A percentile compares a stretch with the other conserved stretches of the same genome.
Conservation (phyloP, 2,329 filamentous ascomycete genomes). For the Xylariaceae sp. region DNA sequence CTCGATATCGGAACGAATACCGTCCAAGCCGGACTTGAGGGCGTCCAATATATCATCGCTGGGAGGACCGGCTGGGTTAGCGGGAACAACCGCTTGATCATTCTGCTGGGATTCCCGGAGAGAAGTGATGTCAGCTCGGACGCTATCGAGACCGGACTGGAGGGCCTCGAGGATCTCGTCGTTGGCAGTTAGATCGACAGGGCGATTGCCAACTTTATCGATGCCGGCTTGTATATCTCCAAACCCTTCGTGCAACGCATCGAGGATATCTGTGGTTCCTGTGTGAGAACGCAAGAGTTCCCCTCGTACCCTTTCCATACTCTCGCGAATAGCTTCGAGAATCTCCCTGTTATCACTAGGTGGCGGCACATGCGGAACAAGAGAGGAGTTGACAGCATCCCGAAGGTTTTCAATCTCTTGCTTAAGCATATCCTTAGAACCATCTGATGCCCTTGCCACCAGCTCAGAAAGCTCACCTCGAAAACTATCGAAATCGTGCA, state of each 20-base stretch:
- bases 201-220: slow-evolving; percentile 76
- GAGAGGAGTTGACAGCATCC: slow-evolving; percentile 71
- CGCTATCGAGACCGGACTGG: slow-evolving; percentile 75
- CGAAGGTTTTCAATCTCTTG: slow-evolving; percentile 82
- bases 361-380: slow-evolving; percentile 59
- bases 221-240: slow-evolving; percentile 76
- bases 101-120: slow-evolving; percentile 60
- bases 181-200: slow-evolving; percentile 78
- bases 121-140: slow-evolving; percentile 77
- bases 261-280: slow-evolving; percentile 85
- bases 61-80: not conserved
- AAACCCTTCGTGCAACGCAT: slow-evolving; percentile 87
- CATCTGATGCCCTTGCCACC: slow-evolving; percentile 51
- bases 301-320: slow-evolving; percentile 72
- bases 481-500: slow-evolving; percentile 67
- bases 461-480: slow-evolving; percentile 68
- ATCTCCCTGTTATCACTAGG: slow-evolving; percentile 62
- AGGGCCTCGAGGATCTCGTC: slow-evolving; percentile 89
- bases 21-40: not conserved
- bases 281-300: slow-evolving; percentile 70
- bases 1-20: not conserved
- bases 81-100: slow-evolving; percentile 22
- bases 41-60: not conserved
- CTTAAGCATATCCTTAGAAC: slow-evolving; percentile 70
- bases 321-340: slow-evolving; percentile 69